Conservation (phyloP, 2,329 filamentous ascomycete genomes). For the Verticillium albo-atrum region DNA sequence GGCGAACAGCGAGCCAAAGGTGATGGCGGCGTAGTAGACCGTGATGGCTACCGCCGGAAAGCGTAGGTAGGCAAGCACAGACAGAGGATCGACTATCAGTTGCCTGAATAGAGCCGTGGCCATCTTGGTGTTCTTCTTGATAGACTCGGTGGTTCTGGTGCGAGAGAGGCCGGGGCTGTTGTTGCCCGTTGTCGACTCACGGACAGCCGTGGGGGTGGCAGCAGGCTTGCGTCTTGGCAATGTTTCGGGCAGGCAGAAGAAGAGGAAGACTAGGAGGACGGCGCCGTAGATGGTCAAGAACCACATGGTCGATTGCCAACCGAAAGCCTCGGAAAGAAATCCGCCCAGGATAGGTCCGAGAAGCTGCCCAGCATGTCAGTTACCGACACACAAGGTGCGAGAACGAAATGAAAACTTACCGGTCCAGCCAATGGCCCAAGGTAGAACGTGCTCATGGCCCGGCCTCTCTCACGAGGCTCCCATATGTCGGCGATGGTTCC, state of each 20-base stretch:
- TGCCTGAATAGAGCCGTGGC: constrained; percentile 51
- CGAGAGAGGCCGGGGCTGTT: constrained; percentile 31
- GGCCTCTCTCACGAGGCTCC: constrained; percentile 66
- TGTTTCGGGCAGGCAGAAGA: constrained; percentile 64
- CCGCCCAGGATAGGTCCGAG: constrained; percentile 67
- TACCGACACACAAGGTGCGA: constrained; percentile 26
- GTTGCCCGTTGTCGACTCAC: not conserved
- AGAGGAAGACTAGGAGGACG: constrained; percentile 47
- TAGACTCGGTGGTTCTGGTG: constrained; percentile 58
- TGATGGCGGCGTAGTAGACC: constrained; percentile 69
- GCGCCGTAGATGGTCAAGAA: constrained; percentile 69
- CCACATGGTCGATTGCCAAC: constrained; percentile 77
- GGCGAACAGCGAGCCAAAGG: constrained; percentile 71
- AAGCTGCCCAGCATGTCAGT: not conserved
- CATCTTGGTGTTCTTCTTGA: constrained; percentile 51
- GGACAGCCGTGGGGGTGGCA: constrained; percentile 6
- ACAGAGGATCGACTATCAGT: constrained; percentile 67
- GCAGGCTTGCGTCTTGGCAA: constrained; percentile 33
- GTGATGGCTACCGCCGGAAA: constrained; percentile 71
- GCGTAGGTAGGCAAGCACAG: constrained; percentile 65
- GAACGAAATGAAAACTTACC: constrained; percentile 37
- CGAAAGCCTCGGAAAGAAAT: constrained; percentile 60
- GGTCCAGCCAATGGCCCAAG: constrained; percentile 74
- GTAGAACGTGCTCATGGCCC: constrained; percentile 81
- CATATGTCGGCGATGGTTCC: constrained; percentile 81